A percentile compares a stretch with the other conserved stretches of the same genome.
phyloP scores from a whole-genome alignment of 2,329 filamentous ascomycete genomes.

The Paracoccidioides brasiliensis region DNA sequence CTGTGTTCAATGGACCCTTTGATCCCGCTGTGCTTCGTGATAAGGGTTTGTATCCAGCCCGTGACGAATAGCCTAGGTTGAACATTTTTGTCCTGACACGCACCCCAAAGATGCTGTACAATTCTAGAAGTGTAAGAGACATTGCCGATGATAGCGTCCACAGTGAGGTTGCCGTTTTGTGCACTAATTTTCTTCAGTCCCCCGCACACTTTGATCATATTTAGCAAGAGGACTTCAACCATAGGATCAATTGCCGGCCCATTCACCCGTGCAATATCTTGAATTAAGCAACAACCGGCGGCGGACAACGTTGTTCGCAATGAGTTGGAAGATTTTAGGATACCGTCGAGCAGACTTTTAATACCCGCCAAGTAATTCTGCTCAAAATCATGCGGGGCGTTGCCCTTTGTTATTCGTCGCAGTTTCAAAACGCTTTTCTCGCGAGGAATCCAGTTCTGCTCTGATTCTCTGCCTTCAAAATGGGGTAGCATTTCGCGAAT shows the following conservation, averaged over 20 bases:
- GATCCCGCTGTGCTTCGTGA: conserved; percentile 62
- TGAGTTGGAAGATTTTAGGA: conserved; percentile 72
- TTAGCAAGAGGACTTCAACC: conserved; percentile 81
- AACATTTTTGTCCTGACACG: conserved; percentile 86
- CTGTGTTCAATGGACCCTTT: conserved; percentile 73
- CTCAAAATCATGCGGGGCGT: conserved; percentile 64
- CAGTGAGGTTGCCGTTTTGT: conserved; percentile 65
- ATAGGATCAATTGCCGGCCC: conserved; percentile 73
- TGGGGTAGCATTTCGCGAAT: conserved; percentile 65
- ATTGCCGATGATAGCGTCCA: conserved; percentile 67
- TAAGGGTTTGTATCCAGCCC: conserved; percentile 70
- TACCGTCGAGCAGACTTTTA: conserved; percentile 67
- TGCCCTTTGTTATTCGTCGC: conserved; percentile 67
- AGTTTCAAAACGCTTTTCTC: conserved; percentile 70
- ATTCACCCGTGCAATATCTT: conserved; percentile 66
- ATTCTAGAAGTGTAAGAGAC: conserved; percentile 68
- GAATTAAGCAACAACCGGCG: conserved; percentile 69
- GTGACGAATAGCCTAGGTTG: conserved; percentile 67
- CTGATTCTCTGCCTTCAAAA: conserved; percentile 81
- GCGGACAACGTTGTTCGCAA: conserved; percentile 81
- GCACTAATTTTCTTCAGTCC: conserved; percentile 88
- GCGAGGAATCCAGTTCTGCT: conserved; percentile 79
- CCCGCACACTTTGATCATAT: conserved; percentile 76
- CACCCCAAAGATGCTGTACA: conserved; percentile 71
- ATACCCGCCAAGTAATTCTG: conserved; percentile 57